Base-by-base conservation (phyloP, 2,329 filamentous ascomycete species). In the Diplodia corticola region DNA sequence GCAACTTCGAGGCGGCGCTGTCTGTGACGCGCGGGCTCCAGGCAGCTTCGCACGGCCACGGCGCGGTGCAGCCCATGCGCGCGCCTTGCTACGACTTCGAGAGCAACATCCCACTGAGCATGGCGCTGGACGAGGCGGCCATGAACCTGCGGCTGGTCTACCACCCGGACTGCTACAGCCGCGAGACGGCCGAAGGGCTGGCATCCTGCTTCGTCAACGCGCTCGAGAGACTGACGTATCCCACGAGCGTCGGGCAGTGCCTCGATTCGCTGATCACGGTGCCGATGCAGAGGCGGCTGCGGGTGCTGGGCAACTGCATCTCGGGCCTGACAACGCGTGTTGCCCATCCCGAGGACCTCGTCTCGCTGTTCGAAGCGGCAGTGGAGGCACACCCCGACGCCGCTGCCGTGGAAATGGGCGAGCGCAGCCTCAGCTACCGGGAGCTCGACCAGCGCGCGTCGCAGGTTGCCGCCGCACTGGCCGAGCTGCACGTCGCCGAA, bases 351-450 rank as follows among this genome's bases (percentile, higher is more conserved):
- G 54, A 57, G 9, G 33, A 57, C 24, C 54, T 57, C 33, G 22
- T 44, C 9, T 57, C 54, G 12, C 13, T 57, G n/a, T 57, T 57
- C 33, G n/a, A 57, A 5, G 13, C 33, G 12, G 33, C 54, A 26
- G 54, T 44, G 5, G n/a, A n/a, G 4, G 20, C 9, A 7, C 20
- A 40, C 17, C 30, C 67, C 7, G 46, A 51, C 1, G 30, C 12
- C 6, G 33, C 67, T 17, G 68, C 68, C 2, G 44, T 66, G 10
- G 28, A 69, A 37, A 28, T 63, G 17, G 55, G 24, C 9, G 13
- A 50, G 7, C 5, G 54, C 15, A 30, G 5, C 5, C 22, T 69
- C 28, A 66, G 60, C 6, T 69, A 69, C 30, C n/a, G 10, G 15
- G 67, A 67, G 20, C 54, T 69, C 22, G 46, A 63, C 24, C 24